A percentile compares a stretch with the other conserved stretches of the same genome.
These are phyloP conservation scores for Plasmodium vinckei DNA, from an alignment of 169 alveolate genomes.

Conservation along the genomic window DNA sequence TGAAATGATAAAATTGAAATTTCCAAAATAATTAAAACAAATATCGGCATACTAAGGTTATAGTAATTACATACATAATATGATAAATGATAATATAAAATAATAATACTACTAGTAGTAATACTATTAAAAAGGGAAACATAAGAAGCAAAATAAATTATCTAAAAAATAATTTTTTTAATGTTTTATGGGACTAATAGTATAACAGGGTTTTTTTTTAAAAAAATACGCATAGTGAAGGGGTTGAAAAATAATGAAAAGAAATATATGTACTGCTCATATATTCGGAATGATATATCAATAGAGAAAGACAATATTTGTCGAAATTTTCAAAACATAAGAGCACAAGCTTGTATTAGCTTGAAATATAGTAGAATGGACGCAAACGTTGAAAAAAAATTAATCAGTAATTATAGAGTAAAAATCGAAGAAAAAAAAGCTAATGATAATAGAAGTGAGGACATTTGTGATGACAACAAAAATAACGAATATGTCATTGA, in stretches of 20 bases:
- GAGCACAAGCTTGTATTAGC: neutral
- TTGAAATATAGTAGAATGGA: constrained; percentile 3
- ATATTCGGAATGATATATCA: constrained; percentile 37
- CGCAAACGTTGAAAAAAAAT: constrained; percentile 10
- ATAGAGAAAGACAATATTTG: constrained; percentile 17
- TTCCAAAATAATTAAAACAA: no score
- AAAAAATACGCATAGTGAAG: constrained; percentile 15
- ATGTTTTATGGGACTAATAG: constrained; percentile 22
- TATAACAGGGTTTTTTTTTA: constrained; percentile 14
- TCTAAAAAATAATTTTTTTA: neutral
- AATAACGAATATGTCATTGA: no score
- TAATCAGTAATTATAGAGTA: neutral
- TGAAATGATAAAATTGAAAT: no score
- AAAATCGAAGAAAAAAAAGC: neutral
- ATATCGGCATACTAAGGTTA: no score
- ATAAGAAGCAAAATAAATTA: no score
- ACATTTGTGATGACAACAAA: neutral
- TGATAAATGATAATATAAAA: no score
- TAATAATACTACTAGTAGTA: no score
- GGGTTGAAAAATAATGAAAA: constrained; percentile 40
- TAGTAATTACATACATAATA: no score
- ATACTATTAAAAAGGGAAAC: no score
- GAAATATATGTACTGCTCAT: constrained; percentile 6
- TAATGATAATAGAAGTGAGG: neutral
- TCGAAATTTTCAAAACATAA: neutral